Conservation (phyloP, 1,284 basidiomycete species). For the Sanghuangporus sanghuang region DNA sequence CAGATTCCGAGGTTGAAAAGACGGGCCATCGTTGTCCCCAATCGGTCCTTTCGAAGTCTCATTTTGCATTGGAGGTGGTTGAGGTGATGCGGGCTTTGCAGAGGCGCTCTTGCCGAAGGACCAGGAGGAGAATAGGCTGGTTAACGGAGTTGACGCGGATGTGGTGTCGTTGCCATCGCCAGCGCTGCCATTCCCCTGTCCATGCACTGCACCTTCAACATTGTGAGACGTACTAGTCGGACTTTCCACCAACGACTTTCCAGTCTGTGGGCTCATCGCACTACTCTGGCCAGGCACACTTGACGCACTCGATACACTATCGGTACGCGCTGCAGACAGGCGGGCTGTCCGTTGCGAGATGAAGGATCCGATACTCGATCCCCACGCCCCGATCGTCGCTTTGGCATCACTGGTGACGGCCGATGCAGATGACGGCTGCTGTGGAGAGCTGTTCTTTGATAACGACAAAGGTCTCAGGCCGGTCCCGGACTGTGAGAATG, state of each 20-base stretch:
- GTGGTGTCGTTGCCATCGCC: neutral
- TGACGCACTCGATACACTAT: neutral
- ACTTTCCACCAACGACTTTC: neutral
- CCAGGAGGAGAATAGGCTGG: constrained; percentile 13
- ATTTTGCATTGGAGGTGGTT: neutral
- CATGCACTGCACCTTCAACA: neutral
- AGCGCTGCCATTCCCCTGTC: neutral
- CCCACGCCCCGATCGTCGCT: constrained; percentile 42
- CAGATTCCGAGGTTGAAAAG: constrained; percentile 3
- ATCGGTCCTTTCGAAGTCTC: neutral
- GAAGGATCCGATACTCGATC: constrained; percentile 60
- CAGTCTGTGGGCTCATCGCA: neutral
- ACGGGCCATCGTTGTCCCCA: neutral
- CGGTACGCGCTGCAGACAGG: constrained; percentile 27
- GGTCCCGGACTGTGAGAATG: constrained; percentile 14
- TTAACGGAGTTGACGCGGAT: neutral
- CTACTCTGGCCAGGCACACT: neutral
- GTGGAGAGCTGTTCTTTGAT: constrained; percentile 1
- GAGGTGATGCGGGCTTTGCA: neutral
- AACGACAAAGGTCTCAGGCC: constrained; percentile 28
- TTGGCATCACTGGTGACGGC: constrained; percentile 30
- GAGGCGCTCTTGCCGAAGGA: constrained; percentile 3
- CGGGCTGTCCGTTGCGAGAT: constrained; percentile 37
- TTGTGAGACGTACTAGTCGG: neutral
- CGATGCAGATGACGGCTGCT: constrained; percentile 20